Conservation (phyloP, 805 yeast species). For the Sugiyamaella marilandica region DNA sequence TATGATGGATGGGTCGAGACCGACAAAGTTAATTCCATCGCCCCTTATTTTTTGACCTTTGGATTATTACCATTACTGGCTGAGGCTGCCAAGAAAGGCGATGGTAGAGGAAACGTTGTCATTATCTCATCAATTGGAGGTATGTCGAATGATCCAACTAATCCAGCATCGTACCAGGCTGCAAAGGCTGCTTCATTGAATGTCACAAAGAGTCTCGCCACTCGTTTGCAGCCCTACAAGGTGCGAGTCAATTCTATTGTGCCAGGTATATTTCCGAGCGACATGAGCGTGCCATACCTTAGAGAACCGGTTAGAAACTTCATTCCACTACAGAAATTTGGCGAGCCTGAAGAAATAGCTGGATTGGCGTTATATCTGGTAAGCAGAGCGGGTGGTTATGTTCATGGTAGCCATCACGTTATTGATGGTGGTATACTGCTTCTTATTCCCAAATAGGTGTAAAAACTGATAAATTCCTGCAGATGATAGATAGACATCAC, state of each 20-base stretch:
- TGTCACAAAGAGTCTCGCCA: slow-evolving; percentile 50
- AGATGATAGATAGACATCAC: neutral
- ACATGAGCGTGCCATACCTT: slow-evolving; percentile 49
- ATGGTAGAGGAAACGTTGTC: slow-evolving; percentile 50
- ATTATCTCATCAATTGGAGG: slow-evolving; percentile 55
- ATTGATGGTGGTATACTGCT: slow-evolving; percentile 60
- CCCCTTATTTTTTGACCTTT: slow-evolving; percentile 17
- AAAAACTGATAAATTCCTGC: neutral
- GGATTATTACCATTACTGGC: slow-evolving; percentile 18
- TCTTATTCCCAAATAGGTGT: slow-evolving; percentile 20
- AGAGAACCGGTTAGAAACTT: slow-evolving; percentile 17
- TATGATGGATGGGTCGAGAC: slow-evolving; percentile 14
- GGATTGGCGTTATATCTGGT: slow-evolving; percentile 69
- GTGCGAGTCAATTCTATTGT: slow-evolving; percentile 57
- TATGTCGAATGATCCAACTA: slow-evolving; percentile 34
- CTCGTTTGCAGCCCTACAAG: slow-evolving; percentile 49
- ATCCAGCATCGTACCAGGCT: slow-evolving; percentile 52
- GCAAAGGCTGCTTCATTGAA: slow-evolving; percentile 58
- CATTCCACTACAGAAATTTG: slow-evolving; percentile 62
- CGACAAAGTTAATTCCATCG: slow-evolving; percentile 10
- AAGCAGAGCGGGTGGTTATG: slow-evolving; percentile 59
- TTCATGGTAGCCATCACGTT: slow-evolving; percentile 61
- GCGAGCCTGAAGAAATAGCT: slow-evolving; percentile 56
- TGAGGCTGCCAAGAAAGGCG: slow-evolving; percentile 28
- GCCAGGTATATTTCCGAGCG: slow-evolving; percentile 60